Base-by-base conservation (phyloP, 768 basidiomycete species). In the Infundibulicybe gibba region DNA sequence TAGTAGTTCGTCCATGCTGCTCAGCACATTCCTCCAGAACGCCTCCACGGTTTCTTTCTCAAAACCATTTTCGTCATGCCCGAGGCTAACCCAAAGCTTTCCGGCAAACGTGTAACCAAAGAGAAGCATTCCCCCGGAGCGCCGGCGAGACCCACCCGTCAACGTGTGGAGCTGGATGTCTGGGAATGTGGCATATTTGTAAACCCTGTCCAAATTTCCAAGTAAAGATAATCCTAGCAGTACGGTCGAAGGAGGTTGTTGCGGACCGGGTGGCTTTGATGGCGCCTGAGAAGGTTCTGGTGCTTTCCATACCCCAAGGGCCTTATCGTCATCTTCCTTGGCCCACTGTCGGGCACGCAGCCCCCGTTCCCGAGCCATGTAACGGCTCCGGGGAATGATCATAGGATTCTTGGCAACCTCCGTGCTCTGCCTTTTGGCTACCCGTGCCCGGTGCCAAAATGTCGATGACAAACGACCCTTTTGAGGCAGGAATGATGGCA, bases 71-170 rank as follows among this genome's bases (percentile, higher is more conserved):
- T 76, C 70, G 57, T 92, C 90, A 61, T 89, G 90, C 0, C 87
- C 87, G 25, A 92, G 69, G 53, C 84, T 89, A 32, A 92, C 59
- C 86, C 86, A 91, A 14, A 93, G 63, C 63, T 81, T 83, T 6
- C 82, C 84, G 16, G 70, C 79, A 53, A 85, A 87, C 0, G 85
- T 88, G 62, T 87, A 87, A 2, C 84, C 84, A 49, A 93, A 90
- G 15, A 94, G 62, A 34, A 94, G 70, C 80, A 91, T 83, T 2
- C 81, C 88, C 9, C 87, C 81, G 0, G 76, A 59, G 2, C 89
- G 79, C 59, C 92, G 90, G n/a, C 90, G 75, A 5, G 86, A 89
- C 2, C 89, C 90, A 1, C 90, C 91, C 21, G 87, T 92, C 32
- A 94, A 70, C 3, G 83, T 83, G 53, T 87, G 80, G 15, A 92